Evolutionary conservation across 75 land plant genomes (phyloP), one percentile per base, ranked within the genome.

Genomic region (Sequoiadendron giganteum): DNA sequence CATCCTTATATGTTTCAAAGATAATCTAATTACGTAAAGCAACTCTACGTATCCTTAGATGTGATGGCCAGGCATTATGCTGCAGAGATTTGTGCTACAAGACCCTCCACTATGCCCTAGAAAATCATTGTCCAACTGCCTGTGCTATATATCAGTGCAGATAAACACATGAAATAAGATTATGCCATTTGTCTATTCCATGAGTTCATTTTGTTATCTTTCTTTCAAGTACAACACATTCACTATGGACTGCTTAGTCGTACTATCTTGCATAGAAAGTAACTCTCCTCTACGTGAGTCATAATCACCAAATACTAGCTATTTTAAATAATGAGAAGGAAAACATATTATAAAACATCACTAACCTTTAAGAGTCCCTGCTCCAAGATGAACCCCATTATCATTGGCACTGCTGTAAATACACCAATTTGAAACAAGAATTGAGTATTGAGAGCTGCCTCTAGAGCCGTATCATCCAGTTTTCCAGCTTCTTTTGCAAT

Each of bases 401-500:
- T 86, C 99, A 98, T 98, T 14, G 99, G 99, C 68, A 98, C 93
- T 13, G 99, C 99, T 49, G 97, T 95, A 83, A 98, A 95, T 14
- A 98, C 86, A 92, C 99, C 99, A 85, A 98, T 95, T 81, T 98
- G 99, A 68, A 95, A 88, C 68, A 98, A 92, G 88, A 97, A 98
- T 87, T 98, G 99, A 28, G 97, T 84, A 84, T 95, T 96, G 3
- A 98, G 90, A 16, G 95, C 99, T 87, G 97, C 93, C 91, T 93
- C 91, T 80, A 98, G 70, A n/a, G 99, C 95, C 42, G 99, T 91
- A 84, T 95, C 95, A 9, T 94, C 93, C 73, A 86, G 82, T 32
- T 90, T 38, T 13, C 88, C 87, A 38, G 96, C 97, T 85, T 85
- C 18, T 10, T 55, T 56, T 73, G 90, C 82, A 58, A 98, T 89